Conservation (phyloP, 2,329 filamentous ascomycete genomes). For the Hymenoscyphus fraxineus region DNA sequence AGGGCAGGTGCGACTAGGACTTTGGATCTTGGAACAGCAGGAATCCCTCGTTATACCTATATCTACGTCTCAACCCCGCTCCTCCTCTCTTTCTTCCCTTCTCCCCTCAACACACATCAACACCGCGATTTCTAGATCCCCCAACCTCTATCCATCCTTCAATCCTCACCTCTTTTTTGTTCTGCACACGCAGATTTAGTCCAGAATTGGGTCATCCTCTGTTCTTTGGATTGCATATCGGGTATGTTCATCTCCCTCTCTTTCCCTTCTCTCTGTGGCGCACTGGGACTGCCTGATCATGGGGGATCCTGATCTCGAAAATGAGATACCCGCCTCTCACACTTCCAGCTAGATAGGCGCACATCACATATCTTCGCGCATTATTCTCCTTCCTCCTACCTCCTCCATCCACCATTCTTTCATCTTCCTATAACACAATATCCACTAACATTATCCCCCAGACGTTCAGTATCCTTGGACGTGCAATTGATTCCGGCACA, state of each 20-base stretch:
- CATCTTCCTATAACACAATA: not conserved
- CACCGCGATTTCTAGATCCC: not conserved
- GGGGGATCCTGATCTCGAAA: not conserved
- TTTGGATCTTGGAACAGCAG: not conserved
- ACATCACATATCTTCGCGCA: not conserved
- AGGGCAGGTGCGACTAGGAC: not conserved
- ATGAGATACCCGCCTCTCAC: no score
- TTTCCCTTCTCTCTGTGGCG: not conserved
- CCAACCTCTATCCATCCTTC: not conserved
- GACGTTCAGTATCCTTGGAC: slow-evolving; percentile 1
- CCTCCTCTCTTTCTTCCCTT: not conserved
- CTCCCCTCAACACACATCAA: not conserved
- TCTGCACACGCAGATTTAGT: slow-evolving; percentile 2
- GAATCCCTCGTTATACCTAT: not conserved
- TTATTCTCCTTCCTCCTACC: not conserved
- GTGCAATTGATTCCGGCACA: not conserved
- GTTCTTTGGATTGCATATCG: slow-evolving; percentile 1
- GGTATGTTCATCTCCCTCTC: not conserved
- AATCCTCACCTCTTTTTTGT: slow-evolving; percentile 3
- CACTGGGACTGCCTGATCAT: not conserved
- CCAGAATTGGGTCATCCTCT: not conserved
- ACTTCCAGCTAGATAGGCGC: no score
- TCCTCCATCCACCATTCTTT: not conserved
- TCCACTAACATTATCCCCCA: not conserved
- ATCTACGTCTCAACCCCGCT: not conserved